Base-by-base conservation (phyloP, 345 rosid genomes). In the Odontarrhena argentea region DNA sequence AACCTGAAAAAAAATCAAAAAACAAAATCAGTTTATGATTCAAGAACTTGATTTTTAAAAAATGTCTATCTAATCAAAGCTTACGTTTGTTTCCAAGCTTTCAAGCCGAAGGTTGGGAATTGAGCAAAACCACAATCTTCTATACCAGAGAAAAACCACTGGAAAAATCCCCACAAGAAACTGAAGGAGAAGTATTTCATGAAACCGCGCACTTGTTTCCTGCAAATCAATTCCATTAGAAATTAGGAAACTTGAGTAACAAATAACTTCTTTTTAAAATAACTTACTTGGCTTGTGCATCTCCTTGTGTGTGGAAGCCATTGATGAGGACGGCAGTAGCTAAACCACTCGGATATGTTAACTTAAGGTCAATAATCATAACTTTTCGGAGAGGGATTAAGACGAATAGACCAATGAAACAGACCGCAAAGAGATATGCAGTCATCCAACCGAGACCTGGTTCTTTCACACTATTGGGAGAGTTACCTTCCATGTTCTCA, bases 381-480 rank as follows among this genome's bases (percentile, higher is more conserved):
- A 90, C 71, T 88, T 93, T 93, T 60, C 98, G 76, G 47, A 93
- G 92, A 62, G 98, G 98, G 69, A 93, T 90, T 59, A 93, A 71
- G 57, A 86, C 98, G 49, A 90, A 93, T 57, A 93, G 94, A 36
- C 98, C 97, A 28, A 93, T 86, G 81, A 88, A 93, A 81, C 98
- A 93, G 55, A 88, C 97, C 9, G 78, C 75, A 51, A 83, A 90
- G 56, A 93, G 94, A 77, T 68, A 90, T 63, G 83, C 86, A 66
- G 81, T 84, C 98, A 93, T 93, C 98, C 98, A 93, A 50, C 96
- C 97, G 51, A 93, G 72, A 6, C 81, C 98, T 37, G 98, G 98
- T 30, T 93, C 91, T 74, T 88, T 93, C 9, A 93, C 70, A 42
- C 86, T 82, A 2, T 51, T 44, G 6, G 78, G 51, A 44, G 94